A percentile compares a stretch with the other conserved stretches of the same genome.
Evolutionary conservation across 768 basidiomycete genomes (phyloP).

Genomic region (Kwoniella bestiolae): DNA sequence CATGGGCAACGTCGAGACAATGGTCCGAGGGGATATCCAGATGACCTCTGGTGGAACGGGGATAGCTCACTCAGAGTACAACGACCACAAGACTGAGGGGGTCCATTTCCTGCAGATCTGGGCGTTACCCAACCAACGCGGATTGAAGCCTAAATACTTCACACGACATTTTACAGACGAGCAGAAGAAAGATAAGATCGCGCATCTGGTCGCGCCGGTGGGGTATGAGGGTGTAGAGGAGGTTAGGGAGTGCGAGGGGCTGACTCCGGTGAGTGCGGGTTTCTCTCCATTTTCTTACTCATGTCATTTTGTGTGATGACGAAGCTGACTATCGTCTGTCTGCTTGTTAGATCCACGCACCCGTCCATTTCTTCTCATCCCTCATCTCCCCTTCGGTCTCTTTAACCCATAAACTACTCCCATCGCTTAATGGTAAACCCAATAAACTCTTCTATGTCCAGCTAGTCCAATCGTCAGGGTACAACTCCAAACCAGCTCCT

Average conservation of each 20-base stretch:
- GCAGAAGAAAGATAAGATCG: slow-evolving; percentile 76
- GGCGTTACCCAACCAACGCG: slow-evolving; percentile 62
- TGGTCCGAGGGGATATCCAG: slow-evolving; percentile 86
- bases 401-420: slow-evolving; percentile 63
- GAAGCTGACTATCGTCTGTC: neutral
- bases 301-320: neutral
- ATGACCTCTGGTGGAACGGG: slow-evolving; percentile 91
- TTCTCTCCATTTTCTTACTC: neutral
- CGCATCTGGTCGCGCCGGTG: slow-evolving; percentile 75
- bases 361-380: slow-evolving; percentile 67
- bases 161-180: slow-evolving; percentile 81
- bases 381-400: slow-evolving; percentile 67
- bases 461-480: slow-evolving; percentile 81
- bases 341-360: slow-evolving; percentile 44
- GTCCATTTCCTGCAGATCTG: slow-evolving; percentile 73
- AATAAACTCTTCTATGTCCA: slow-evolving; percentile 78
- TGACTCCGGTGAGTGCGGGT: slow-evolving; percentile 66
- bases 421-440: slow-evolving; percentile 19
- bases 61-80: slow-evolving; percentile 74
- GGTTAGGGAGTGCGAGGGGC: slow-evolving; percentile 72
- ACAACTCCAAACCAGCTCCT: slow-evolving; percentile 64
- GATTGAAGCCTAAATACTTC: slow-evolving; percentile 77
- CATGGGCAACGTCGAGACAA: slow-evolving; percentile 86
- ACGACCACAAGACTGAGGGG: slow-evolving; percentile 60
- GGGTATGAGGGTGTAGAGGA: slow-evolving; percentile 65